Evolutionary conservation across 2,329 filamentous ascomycete species (phyloP), one percentile per base, ranked within the genome.

Genomic region (Alternaria metachromatica): DNA sequence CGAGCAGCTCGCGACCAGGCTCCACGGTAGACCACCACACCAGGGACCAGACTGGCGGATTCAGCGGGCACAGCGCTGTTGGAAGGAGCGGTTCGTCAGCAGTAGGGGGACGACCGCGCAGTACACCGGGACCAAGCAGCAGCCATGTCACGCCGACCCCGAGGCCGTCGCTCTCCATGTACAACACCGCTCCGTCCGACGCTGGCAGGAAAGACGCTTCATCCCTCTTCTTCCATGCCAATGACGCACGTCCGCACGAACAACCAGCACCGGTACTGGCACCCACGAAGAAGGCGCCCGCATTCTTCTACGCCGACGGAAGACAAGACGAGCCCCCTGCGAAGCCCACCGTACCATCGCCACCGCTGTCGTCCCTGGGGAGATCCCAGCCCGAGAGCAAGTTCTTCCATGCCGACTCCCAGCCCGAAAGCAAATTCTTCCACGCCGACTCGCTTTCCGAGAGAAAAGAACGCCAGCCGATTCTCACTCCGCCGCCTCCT

Each of bases 181-280:
- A 78, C 63, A 74, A 58, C 15, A 62, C 71, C 26, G 51, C 67
- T 3, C 63, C 72, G 64, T 56, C 79, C 72, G 78, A 79, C 23
- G 33, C 60, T 4, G 73, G 69, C 13, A 57, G 67, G 12, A 68
- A 70, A 49, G 78, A 76, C 49, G 73, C 75, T 41, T 80, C 81
- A 20, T 81, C 90, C 57, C 95, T 93, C 82, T 98, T 98, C 85
- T 97, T 99, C 79, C 94, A 96, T 78, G 96, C 94, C 26, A 93
- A 90, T 77, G 93, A 97, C 71, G 91, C 87, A 43, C 62, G 78
- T 72, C 65, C 72, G 45, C 78, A 78, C 62, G 79, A 78, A 62
- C 77, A 77, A 44, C 65, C 70, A 65, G 21, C 50, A 37, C 66
- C 62, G n/a, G 65, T 75, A 74, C 66, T 68, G 67, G 55, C 50